Percentiles rank a stretch among this genome's conserved stretches.
Conservation (phyloP, 208 protist species). For the Phytomonas sp. region DNA sequence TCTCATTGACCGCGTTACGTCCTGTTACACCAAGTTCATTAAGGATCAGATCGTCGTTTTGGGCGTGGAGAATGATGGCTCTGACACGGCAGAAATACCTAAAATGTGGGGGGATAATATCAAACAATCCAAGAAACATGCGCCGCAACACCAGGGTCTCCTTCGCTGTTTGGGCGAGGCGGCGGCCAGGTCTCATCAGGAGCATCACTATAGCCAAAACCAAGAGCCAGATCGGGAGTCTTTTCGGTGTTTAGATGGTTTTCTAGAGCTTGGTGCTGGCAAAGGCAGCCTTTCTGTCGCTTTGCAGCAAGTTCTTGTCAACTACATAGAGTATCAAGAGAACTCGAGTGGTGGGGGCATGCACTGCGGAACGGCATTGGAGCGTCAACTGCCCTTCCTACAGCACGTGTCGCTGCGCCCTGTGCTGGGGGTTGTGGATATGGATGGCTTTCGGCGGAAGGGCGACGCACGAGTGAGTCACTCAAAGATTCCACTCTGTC, state of each 20-base stretch:
- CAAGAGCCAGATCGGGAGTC: not conserved
- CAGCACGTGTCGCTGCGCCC: slow-evolving; percentile 6
- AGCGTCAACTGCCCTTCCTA: not conserved
- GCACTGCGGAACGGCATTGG: not conserved
- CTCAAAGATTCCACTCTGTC: slow-evolving; percentile 30
- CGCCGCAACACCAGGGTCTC: slow-evolving; percentile 50
- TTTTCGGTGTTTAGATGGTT: slow-evolving; percentile 23
- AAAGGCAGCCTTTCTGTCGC: slow-evolving; percentile 66
- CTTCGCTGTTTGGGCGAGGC: slow-evolving; percentile 37
- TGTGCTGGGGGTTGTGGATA: slow-evolving; percentile 48
- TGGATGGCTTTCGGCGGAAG: slow-evolving; percentile 59
- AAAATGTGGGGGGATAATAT: not conserved
- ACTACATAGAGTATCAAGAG: not conserved
- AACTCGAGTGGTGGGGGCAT: not conserved
- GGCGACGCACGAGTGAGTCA: slow-evolving; percentile 57
- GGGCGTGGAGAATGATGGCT: not conserved
- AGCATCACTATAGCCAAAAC: not conserved
- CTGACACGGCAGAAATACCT: not conserved
- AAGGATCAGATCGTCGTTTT: slow-evolving; percentile 17
- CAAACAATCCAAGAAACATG: slow-evolving; percentile 39
- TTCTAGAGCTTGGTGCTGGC: slow-evolving; percentile 68
- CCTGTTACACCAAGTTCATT: slow-evolving; percentile 18
- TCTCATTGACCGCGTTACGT: slow-evolving; percentile 17
- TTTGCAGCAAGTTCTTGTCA: slow-evolving; percentile 35
- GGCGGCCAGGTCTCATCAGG: slow-evolving; percentile 3